These are phyloP conservation scores for Fusarium equiseti DNA, from an alignment of 2,329 filamentous ascomycete genomes.

Conservation along the genomic window DNA sequence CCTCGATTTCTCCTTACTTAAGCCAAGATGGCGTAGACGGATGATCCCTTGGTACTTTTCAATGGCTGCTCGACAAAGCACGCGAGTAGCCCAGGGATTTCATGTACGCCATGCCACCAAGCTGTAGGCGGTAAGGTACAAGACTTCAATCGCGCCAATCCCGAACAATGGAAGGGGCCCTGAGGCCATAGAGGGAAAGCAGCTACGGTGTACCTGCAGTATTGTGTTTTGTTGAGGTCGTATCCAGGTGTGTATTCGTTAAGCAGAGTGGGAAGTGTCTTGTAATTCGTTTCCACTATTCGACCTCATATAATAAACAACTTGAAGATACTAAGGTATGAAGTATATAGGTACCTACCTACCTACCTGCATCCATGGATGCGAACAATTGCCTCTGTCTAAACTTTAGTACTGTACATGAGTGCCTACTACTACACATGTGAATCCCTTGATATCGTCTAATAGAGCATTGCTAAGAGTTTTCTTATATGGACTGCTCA, in stretches of 20 bases:
- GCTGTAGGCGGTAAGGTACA: conserved; percentile 39
- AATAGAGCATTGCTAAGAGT: neutral
- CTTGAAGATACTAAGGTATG: neutral
- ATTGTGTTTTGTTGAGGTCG: conserved; percentile 9
- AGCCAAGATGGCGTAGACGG: conserved; percentile 2
- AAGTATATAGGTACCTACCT: neutral
- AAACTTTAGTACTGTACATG: too few relatives aligned
- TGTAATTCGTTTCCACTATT: neutral
- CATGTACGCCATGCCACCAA: conserved; percentile 34
- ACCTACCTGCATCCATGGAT: too few relatives aligned
- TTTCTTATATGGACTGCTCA: neutral
- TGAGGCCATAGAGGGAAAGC: conserved; percentile 22
- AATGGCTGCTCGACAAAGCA: conserved; percentile 36
- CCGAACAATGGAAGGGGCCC: conserved; percentile 12
- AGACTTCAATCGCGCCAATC: conserved; percentile 40
- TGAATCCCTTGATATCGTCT: neutral
- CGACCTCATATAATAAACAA: neutral
- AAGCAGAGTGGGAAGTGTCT: neutral
- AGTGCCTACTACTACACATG: neutral
- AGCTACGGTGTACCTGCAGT: conserved; percentile 43
- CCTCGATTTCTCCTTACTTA: conserved; percentile 14
- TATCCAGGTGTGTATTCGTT: conserved; percentile 8
- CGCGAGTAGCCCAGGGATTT: conserved; percentile 38
- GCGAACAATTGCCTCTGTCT: too few relatives aligned
- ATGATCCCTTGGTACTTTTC: conserved; percentile 19